Base-by-base conservation (phyloP, 2,329 filamentous ascomycete genomes). In the Myotisia sp. region DNA sequence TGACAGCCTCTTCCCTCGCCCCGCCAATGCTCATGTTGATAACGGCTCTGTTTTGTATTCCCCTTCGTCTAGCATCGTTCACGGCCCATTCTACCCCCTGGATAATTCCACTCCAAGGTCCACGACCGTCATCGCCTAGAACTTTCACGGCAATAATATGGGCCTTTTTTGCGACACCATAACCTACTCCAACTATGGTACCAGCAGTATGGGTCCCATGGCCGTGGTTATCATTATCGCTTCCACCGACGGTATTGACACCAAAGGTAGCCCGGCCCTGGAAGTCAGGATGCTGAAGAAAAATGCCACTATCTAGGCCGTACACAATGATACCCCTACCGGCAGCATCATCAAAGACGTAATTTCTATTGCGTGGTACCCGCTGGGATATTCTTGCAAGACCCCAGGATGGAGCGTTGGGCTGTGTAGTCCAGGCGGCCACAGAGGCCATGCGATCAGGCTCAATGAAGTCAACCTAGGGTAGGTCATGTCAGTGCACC, bases 111-210 rank as follows among this genome's bases (percentile, higher is more conserved):
- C 56, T 53, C 33, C 54, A 58, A 12, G 54, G 60, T 19, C 67
- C 67, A 27, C 54, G 54, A 29, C 64, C 62, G 7, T 60, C 46
- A n/a, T 52, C 53, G 29, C 59, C 59, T 9, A 68, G 56, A 37
- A 55, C 65, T 48, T 68, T 70, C 37, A 74, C 63, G 27, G 64
- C 65, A 20, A 60, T 42, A 8, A 61, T 34, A 13, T 41, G 51
- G n/a, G 54, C 48, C 33, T 50, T 49, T 43, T 59, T 59, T 12
- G 57, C 51, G 37, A 61, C 44, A 29, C 58, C 58, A 34, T 50
- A 58, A 5, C 43, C 49, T 14, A 40, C 46, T 16, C 49, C 49
- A 9, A 41, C 56, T 18, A 56, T 48, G 28, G 53, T 60, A 19
- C 53, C 55, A 4, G 58, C 49, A 33, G 54, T 50, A 38, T 60